Base-by-base conservation (phyloP, 2,329 filamentous ascomycete species). In the Clarireedia paspali region DNA sequence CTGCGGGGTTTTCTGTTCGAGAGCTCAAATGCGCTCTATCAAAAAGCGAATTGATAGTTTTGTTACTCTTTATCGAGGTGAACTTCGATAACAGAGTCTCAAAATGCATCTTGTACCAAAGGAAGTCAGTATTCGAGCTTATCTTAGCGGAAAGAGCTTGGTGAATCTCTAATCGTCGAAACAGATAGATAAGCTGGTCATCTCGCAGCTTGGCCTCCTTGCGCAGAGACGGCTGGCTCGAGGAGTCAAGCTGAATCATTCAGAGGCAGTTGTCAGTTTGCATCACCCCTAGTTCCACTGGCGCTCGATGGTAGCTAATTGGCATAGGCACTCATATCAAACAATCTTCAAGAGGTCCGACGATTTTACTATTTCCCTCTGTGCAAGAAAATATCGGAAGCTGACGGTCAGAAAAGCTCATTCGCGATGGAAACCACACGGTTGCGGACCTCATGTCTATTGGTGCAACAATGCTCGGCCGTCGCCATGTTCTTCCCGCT, bases 101-200 rank as follows among this genome's bases (percentile, higher is more conserved):
- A 34, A 34, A 12, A 78, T 78, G 75, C 74, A 75, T 72, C 70
- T 78, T 57, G 69, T 77, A 55, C 75, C 75, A 9, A 76, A 73
- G 65, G 75, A 78, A 72, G 75, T 77, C 57, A 56, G 73, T 70
- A 40, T 14, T 42, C 7, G 12, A 44, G 40, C 47, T 38, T 39
- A 45, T 24, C 30, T 14, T 38, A n/a, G 20, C 30, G 20, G 9
- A 38, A 38, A 26, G 36, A 42, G 55, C 55, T 24, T 47, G 23
- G 39, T 23, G 9, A 24, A 34, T 12, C 39, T 42, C 5, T 45
- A 39, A 44, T 36, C 27, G 15, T 17, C 2, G 26, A 55, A 47
- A 20, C 63, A 97, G 92, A 80, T 97, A 68, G 92, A 97, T 79
- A 97, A 97, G 83, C 89, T 97, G 73, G 81, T 87, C 70, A 92